Evolutionary conservation across 768 basidiomycete species (phyloP).

Genomic region (Amanita subjunquillea): DNA sequence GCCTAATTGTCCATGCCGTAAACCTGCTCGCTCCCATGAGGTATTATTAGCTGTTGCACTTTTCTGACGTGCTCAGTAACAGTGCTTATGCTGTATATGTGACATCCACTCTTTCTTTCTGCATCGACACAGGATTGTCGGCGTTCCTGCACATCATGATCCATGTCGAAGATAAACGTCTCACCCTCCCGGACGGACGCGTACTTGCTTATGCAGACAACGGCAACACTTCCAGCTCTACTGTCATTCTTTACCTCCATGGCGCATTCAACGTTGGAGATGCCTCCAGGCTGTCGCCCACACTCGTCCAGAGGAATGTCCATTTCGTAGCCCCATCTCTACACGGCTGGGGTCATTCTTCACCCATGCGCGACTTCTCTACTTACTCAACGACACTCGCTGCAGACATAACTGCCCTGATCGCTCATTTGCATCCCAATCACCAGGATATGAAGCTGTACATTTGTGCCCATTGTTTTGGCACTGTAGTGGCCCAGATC

Average conservation of each 20-base stretch:
- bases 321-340: constrained; percentile 43
- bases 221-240: constrained; percentile 38
- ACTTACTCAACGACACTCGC: constrained; percentile 32
- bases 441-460: constrained; percentile 31
- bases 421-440: constrained; percentile 40
- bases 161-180: constrained; percentile 25
- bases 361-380: constrained; percentile 21
- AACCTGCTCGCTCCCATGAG: background rate
- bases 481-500: constrained; percentile 45
- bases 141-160: constrained; percentile 12
- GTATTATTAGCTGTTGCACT: constrained; percentile 1
- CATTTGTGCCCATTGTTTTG: constrained; percentile 43
- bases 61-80: constrained; percentile 4
- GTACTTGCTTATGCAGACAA: constrained; percentile 43
- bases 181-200: constrained; percentile 31
- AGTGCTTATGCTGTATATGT: constrained; percentile 3
- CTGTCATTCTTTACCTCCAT: constrained; percentile 44
- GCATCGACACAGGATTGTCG: background rate
- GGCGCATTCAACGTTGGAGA: constrained; percentile 44
- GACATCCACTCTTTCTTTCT: background rate
- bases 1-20: constrained; percentile 2
- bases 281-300: constrained; percentile 21
- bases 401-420: constrained; percentile 33
- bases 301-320: constrained; percentile 26
- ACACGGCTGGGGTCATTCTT: constrained; percentile 49